A percentile compares a stretch with the other conserved stretches of the same genome.
Conservation (phyloP, 257 asterid genomes). For the Solanum lignicaule region DNA sequence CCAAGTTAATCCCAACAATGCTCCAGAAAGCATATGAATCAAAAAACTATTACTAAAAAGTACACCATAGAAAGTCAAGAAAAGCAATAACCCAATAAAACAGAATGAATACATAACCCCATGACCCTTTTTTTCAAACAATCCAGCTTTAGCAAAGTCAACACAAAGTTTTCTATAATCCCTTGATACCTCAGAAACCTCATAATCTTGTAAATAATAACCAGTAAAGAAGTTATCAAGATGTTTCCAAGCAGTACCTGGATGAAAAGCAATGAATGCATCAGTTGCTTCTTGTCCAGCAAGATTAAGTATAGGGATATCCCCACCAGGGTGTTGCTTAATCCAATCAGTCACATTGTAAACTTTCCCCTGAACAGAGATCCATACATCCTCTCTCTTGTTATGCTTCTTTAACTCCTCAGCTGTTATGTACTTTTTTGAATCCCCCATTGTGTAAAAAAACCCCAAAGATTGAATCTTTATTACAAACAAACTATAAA, state of each 20-base stretch:
- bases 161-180: constrained; percentile 26
- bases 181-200: constrained; percentile 31
- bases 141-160: constrained; percentile 22
- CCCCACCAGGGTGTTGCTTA: constrained; percentile 37
- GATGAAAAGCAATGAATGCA: constrained; percentile 44
- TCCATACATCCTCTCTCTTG: constrained; percentile 28
- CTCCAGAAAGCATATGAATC: constrained; percentile 28
- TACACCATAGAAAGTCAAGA: constrained; percentile 19
- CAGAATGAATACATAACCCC: constrained; percentile 19
- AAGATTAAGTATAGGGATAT: constrained; percentile 17
- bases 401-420: constrained; percentile 28
- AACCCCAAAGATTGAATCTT: neutral
- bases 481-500: neutral
- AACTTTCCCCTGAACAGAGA: constrained; percentile 32
- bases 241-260: constrained; percentile 33
- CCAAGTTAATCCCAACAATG: constrained; percentile 28
- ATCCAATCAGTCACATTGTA: constrained; percentile 35
- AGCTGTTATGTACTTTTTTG: constrained; percentile 15
- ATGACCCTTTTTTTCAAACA: constrained; percentile 39
- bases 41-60: constrained; percentile 9
- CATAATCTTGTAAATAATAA: constrained; percentile 22
- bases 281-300: constrained; percentile 44
- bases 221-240: constrained; percentile 31
- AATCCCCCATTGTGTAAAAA: neutral
- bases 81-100: constrained; percentile 7